Conservation (phyloP, 2,329 filamentous ascomycete species). For the Colletotrichum melonis region DNA sequence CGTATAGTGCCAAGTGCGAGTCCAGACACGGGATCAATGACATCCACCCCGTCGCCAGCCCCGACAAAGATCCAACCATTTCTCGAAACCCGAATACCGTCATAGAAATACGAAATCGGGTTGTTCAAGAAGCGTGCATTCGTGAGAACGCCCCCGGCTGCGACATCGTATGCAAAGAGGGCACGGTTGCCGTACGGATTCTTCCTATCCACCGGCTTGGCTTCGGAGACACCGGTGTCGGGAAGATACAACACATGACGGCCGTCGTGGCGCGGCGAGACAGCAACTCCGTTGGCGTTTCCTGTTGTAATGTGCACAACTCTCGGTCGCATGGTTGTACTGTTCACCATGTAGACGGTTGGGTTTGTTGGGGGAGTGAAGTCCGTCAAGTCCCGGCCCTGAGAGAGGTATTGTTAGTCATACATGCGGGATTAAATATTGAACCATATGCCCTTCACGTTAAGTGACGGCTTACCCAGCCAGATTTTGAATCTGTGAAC, state of each 20-base stretch:
- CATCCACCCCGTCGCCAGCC: background rate
- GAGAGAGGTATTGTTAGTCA: background rate
- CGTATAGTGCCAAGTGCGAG: background rate
- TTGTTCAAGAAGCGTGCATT: background rate
- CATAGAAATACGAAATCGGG: conserved; percentile 15
- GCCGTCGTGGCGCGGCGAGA: background rate
- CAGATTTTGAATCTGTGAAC: conserved; percentile 6
- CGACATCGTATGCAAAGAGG: conserved; percentile 1
- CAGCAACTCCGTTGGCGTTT: conserved; percentile 10
- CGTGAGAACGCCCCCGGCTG: background rate
- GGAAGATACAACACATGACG: background rate
- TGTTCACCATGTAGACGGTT: conserved; percentile 14
- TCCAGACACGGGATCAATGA: background rate
- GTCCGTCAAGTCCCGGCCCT: background rate
- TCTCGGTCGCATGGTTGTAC: conserved; percentile 1
- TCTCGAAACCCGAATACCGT: conserved; percentile 3
- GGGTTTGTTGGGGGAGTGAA: background rate
- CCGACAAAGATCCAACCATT: conserved; percentile 16
- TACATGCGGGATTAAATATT: background rate
- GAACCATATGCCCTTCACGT: background rate
- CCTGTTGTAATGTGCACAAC: conserved; percentile 12
- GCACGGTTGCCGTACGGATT: conserved; percentile 3
- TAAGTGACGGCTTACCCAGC: background rate
- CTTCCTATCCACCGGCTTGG: conserved; percentile 6
- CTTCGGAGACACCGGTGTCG: conserved; percentile 13